Conservation (phyloP, 805 yeast genomes). For the Pichia californica region DNA sequence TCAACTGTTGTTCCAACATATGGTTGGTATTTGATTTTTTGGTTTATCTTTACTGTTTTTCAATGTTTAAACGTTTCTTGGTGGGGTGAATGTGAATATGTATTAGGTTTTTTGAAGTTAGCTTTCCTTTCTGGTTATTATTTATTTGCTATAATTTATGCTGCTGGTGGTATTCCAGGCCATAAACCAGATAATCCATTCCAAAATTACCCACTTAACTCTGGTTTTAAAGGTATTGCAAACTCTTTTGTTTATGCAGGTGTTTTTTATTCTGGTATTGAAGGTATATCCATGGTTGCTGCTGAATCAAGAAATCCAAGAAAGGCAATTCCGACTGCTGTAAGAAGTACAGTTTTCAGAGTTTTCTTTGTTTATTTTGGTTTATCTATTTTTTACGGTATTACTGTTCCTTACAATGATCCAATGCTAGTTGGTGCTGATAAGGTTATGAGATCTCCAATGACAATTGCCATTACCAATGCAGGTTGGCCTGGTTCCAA, state of each 20-base stretch:
- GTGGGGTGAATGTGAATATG: conserved; percentile 53
- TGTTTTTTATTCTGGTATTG: conserved; percentile 24
- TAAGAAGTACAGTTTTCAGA: conserved; percentile 52
- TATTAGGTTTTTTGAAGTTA: conserved; percentile 45
- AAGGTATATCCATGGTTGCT: conserved; percentile 41
- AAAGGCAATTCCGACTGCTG: conserved; percentile 51
- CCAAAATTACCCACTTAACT: conserved; percentile 28
- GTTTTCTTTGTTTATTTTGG: conserved; percentile 45
- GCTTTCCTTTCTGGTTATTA: conserved; percentile 45
- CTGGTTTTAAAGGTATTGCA: conserved; percentile 24
- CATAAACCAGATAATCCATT: conserved; percentile 32
- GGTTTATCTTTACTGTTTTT: conserved; percentile 43
- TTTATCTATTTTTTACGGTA: conserved; percentile 51
- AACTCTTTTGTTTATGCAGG: conserved; percentile 21
- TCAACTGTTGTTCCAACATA: conserved; percentile 47
- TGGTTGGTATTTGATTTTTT: conserved; percentile 49
- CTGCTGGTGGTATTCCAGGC: conserved; percentile 36
- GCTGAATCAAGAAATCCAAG: conserved; percentile 57
- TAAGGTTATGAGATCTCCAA: conserved; percentile 41
- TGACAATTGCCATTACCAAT: conserved; percentile 40
- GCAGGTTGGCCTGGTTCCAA: conserved; percentile 49
- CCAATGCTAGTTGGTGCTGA: conserved; percentile 35
- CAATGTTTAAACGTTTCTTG: conserved; percentile 46
- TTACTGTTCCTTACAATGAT: conserved; percentile 52
- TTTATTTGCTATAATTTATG: conserved; percentile 41